These are phyloP conservation scores for Annona squamosa DNA, from an alignment of 164 flowering plant genomes.

Conservation along the genomic window DNA sequence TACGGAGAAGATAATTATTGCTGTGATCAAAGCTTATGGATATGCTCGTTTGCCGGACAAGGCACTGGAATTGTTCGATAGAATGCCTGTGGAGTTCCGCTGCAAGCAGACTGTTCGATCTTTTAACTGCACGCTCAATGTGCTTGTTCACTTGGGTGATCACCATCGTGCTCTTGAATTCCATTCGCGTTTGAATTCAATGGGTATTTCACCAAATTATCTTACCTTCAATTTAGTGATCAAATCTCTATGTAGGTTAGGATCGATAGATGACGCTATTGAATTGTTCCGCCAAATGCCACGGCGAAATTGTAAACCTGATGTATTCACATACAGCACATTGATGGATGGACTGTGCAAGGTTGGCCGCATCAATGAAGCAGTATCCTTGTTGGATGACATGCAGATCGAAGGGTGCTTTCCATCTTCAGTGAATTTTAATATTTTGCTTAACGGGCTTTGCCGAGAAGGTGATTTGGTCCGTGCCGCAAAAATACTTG, in stretches of 20 bases:
- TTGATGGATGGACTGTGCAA: conserved; percentile 93
- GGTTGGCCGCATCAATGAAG: conserved; percentile 67
- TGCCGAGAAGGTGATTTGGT: conserved; percentile 64
- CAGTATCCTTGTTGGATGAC: conserved; percentile 75
- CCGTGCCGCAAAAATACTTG: conserved; percentile 69
- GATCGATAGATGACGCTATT: conserved; percentile 54
- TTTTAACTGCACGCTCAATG: conserved; percentile 78
- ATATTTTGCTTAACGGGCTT: conserved; percentile 68
- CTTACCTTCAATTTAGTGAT: conserved; percentile 68
- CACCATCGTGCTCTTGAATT: conserved; percentile 45
- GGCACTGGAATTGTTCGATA: conserved; percentile 57
- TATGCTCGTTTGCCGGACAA: conserved; percentile 48
- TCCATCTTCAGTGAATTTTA: conserved; percentile 52
- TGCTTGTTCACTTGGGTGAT: conserved; percentile 45
- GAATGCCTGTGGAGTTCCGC: conserved; percentile 56
- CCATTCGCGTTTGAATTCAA: conserved; percentile 20
- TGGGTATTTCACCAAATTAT: conserved; percentile 46
- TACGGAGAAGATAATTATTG: conserved; percentile 47
- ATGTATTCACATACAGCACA: conserved; percentile 67
- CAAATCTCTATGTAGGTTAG: conserved; percentile 60
- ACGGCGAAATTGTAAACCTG: conserved; percentile 40
- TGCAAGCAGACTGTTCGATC: conserved; percentile 58
- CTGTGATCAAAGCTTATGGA: conserved; percentile 68
- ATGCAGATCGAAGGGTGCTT: conserved; percentile 86
- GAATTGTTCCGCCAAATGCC: conserved; percentile 73